Evolutionary conservation across 2,329 filamentous ascomycete species (phyloP), one percentile per base, ranked within the genome.

Genomic region (Truncatella angustata): DNA sequence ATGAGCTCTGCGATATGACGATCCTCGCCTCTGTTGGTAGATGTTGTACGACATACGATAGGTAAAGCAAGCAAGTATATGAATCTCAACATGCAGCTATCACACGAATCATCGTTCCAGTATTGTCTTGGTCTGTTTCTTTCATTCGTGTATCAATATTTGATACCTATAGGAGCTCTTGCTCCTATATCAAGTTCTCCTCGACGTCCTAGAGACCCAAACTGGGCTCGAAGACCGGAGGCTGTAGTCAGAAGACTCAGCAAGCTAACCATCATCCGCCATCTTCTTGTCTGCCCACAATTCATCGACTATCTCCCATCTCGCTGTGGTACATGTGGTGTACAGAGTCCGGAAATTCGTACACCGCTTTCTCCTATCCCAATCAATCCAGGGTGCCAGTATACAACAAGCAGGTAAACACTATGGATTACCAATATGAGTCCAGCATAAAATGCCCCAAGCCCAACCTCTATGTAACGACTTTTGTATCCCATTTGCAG

Each of bases 371-470:
- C 28, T 39, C 26, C 23, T 18, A 5, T 28, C 24, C 37, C 35
- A 16, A 32, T 32, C 35, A 14, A 24, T 11, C n/a, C 36, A 11
- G 10, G 37, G 9, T 36, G 30, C 47, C 23, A 42, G 26, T 50
- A 51, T 54, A 58, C 55, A 55, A 53, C 53, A 58, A 52, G 56
- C 39, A 32, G 54, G 52, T 60, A 62, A 57, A 61, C 56, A 61
- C 55, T 57, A 58, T 55, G 51, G 59, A 61, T 60, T 60, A 60
- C 55, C 52, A 46, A 49, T 45, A 36, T 20, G 37, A 48, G 37
- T 40, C 30, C 35, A 35, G 48, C 37, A 48, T 20, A 26, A 34
- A 16, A 21, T 32, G 39, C 23, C 54, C 36, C 35, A 50, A 36
- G 26, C 42, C 39, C 14, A 7, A 16, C n/a, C 23, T 37, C 49